Evolutionary conservation across 1,284 basidiomycete species (phyloP).

Genomic region (Rhodotorula sp.): DNA sequence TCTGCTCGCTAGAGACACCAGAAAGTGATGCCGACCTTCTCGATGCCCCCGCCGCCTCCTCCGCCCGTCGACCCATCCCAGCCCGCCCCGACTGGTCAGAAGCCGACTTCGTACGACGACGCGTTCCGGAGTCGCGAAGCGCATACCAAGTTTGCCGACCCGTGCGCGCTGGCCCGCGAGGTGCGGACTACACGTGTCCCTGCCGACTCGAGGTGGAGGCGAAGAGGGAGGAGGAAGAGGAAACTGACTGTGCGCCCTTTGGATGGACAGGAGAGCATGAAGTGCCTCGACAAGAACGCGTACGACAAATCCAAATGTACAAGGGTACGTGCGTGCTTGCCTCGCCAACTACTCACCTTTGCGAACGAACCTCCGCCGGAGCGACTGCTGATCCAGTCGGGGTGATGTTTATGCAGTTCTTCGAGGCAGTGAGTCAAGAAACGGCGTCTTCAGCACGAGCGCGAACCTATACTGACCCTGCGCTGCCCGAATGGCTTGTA

Average conservation of each 20-base stretch:
- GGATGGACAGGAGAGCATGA: slow-evolving; percentile 35
- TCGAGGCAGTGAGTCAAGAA: slow-evolving; percentile 29
- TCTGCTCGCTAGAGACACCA: background rate
- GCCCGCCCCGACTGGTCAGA: slow-evolving; percentile 11
- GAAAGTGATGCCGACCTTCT: background rate
- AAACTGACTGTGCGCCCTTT: background rate
- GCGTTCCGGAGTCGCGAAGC: slow-evolving; percentile 20
- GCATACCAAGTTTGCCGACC: slow-evolving; percentile 36
- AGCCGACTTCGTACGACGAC: slow-evolving; percentile 29
- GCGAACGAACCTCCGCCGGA: background rate
- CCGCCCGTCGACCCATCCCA: background rate
- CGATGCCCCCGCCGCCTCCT: background rate
- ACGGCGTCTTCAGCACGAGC: background rate
- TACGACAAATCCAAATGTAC: slow-evolving; percentile 38
- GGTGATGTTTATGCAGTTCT: slow-evolving; percentile 20
- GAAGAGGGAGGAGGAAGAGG: background rate
- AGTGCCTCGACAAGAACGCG: slow-evolving; percentile 29
- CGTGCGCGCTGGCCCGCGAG: slow-evolving; percentile 28
- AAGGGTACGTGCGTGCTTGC: slow-evolving; percentile 12
- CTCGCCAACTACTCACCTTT: too few relatives aligned
- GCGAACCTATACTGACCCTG: too few relatives aligned
- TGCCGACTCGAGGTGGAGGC: background rate
- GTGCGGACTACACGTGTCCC: background rate
- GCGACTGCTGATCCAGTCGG: background rate
- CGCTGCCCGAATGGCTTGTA: background rate